Evolutionary conservation across 2,329 filamentous ascomycete genomes (phyloP).

Genomic region (Aspergillus pseudoglaucus): DNA sequence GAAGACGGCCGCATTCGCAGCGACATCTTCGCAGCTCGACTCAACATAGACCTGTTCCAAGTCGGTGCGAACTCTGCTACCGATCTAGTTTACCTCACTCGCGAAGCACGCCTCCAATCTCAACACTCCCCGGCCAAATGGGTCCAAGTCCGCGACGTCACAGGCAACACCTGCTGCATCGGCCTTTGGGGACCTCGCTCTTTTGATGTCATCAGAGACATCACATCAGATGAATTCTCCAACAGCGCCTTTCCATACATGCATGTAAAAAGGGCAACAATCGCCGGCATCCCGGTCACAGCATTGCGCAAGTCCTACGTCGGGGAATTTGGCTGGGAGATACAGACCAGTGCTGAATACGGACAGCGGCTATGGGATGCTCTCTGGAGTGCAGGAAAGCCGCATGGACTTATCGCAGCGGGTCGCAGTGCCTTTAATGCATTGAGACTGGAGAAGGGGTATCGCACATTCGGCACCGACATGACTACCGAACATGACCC

Average conservation of each 20-base stretch:
- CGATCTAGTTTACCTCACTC: slow-evolving; percentile 49
- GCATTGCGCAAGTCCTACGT: slow-evolving; percentile 54
- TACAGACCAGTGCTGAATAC: slow-evolving; percentile 55
- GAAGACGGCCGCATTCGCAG: slow-evolving; percentile 48
- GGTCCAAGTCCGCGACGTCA: slow-evolving; percentile 53
- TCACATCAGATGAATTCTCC: slow-evolving; percentile 25
- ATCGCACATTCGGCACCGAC: slow-evolving; percentile 52
- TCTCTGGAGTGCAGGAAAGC: slow-evolving; percentile 49
- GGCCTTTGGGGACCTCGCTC: slow-evolving; percentile 58
- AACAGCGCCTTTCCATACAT: slow-evolving; percentile 44
- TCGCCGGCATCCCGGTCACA: slow-evolving; percentile 52
- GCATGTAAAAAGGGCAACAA: slow-evolving; percentile 42
- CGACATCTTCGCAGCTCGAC: slow-evolving; percentile 51
- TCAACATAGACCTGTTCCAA: slow-evolving; percentile 44
- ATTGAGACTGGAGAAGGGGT: slow-evolving; percentile 55
- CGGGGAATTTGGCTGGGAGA: slow-evolving; percentile 58
- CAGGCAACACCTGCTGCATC: slow-evolving; percentile 54
- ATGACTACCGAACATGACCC: slow-evolving; percentile 57
- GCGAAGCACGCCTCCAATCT: slow-evolving; percentile 47
- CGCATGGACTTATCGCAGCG: slow-evolving; percentile 52
- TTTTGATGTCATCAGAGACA: slow-evolving; percentile 43
- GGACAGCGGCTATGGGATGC: slow-evolving; percentile 55
- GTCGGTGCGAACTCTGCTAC: slow-evolving; percentile 51
- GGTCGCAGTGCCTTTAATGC: slow-evolving; percentile 54
- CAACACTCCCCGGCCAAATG: slow-evolving; percentile 36